These are phyloP conservation scores for Mimosa bimucronata DNA, from an alignment of 306 rosid genomes.

Conservation along the genomic window DNA sequence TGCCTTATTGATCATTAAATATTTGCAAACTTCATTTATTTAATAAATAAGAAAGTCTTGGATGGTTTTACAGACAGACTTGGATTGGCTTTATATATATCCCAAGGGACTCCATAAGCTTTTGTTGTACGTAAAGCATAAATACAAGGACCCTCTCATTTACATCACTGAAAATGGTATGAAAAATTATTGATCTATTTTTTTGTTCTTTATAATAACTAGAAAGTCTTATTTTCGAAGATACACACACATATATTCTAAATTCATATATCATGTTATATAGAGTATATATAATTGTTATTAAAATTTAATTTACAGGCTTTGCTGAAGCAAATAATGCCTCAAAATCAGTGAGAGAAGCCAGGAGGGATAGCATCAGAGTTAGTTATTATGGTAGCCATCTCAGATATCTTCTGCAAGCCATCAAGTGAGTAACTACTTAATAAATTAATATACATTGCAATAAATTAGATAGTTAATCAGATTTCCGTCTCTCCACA, in stretches of 20 bases:
- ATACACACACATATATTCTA: not conserved
- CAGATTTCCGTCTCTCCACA: not conserved
- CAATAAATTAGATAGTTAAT: not conserved
- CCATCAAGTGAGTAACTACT: constrained; percentile 51
- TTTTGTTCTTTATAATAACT: not conserved
- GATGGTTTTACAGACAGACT: constrained; percentile 50
- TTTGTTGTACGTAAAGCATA: not conserved
- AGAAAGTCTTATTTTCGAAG: not conserved
- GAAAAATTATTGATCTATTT: not conserved
- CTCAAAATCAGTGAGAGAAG: constrained; percentile 41
- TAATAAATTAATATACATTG: too few relatives aligned
- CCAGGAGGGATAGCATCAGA: constrained; percentile 49
- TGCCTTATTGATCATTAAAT: too few relatives aligned
- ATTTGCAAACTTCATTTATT: too few relatives aligned
- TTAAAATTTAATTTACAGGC: constrained; percentile 38
- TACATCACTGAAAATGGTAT: constrained; percentile 72
- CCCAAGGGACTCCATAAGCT: constrained; percentile 55
- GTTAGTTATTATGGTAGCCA: constrained; percentile 49
- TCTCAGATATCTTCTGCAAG: constrained; percentile 49
- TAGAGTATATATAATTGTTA: not conserved
- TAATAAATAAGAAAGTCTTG: not conserved
- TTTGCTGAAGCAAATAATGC: constrained; percentile 45
- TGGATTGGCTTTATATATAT: constrained; percentile 54
- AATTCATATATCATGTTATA: not conserved
- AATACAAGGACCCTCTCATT: constrained; percentile 25